Base-by-base conservation (phyloP, 192 early-diverging fungal genomes). In the Phlyctochytrium planicorne region DNA sequence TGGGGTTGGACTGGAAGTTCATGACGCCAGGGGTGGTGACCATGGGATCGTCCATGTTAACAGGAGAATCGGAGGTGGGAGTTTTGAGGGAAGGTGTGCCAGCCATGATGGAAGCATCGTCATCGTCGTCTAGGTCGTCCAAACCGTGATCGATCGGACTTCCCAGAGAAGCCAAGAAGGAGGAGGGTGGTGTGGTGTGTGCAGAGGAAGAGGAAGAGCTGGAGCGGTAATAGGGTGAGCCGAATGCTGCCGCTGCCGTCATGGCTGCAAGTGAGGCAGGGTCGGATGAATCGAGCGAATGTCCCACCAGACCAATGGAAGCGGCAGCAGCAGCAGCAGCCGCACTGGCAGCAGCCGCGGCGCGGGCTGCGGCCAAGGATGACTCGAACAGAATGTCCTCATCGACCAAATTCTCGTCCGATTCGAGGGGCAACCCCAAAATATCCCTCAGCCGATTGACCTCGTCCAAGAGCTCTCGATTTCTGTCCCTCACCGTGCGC, bases 381-480 rank as follows among this genome's bases (percentile, higher is more conserved):
- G 55, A 12, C 55, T 57, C 55, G 25, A 24, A 29, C 55, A 57
- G 6, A 12, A 25, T 25, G 12, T 57, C 55, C 55, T 57, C 55
- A 57, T 57, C 55, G 14, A 57, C 55, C 10, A 57, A 29, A 20
- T 20, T 47, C 55, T 57, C 55, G 20, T 10, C 12, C 20, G 20
- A 6, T 27, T 57, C 55, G 14, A 57, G 27, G 14, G 82, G 80
- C 62, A 88, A 61, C 3, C 87, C 88, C 35, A 87, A 72, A 73
- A 83, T 69, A 23, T 62, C 72, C 61, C 87, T 75, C 70, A 90
- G 70, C 59, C 71, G 73, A 71, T 88, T 89, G 62, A 90, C 77
- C 69, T 90, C 87, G 63, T 75, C 72, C 60, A 78, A 76, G n/a
- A 90, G 77, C 52, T 74, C 76, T 29, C 75, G 62, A 62, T 88